Evolutionary conservation across 2,329 filamentous ascomycete species (phyloP), one percentile per base, ranked within the genome.

Genomic region (Colletotrichum sansevieriae): DNA sequence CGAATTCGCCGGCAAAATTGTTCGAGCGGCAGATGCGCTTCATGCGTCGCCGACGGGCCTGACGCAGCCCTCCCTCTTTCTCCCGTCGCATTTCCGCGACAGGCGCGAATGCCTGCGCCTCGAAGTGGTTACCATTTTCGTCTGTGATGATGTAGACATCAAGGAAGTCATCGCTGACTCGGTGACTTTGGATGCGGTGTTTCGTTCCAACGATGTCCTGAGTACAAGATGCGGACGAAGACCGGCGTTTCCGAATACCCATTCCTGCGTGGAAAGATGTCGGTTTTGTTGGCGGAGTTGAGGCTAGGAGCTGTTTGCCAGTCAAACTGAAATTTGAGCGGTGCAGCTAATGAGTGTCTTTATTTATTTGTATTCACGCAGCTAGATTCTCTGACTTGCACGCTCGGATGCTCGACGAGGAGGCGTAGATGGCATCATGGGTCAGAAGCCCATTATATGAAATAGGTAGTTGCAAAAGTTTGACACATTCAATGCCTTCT

Each of bases 11-110:
- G 4, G 49, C 13, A 12, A 63, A 63, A 49, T 63, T 63, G 25
- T 37, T 39, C 4, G 60, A 63, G 18, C 60, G 39, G 18, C 13
- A 25, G 22, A 63, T 63, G 29, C 60, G 60, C 11, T 37, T 41
- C 51, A 63, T 47, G 3, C 60, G 60, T 9, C 60, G 51, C 51
- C 60, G 60, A 5, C 60, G 60, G 18, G 49, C 60, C 29, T 39
- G 39, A 4, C 29, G 29, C 11, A 56, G 60, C 2, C 49, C 49
- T n/a, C 49, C 49, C 18, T 63, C 49, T 1, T 25, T 39, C 18
- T 39, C 60, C 18, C 39, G 60, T 18, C 49, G 49, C 60, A 63
- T 46, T 22, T 29, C 49, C n/a, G 25, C 18, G 5, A 55, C 6
- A 12, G 49, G 49, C 9, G 49, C 2, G 39, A 63, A 63, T 15